Conservation (phyloP, 1,284 basidiomycete genomes). For the Quambalaria eucalypti region DNA sequence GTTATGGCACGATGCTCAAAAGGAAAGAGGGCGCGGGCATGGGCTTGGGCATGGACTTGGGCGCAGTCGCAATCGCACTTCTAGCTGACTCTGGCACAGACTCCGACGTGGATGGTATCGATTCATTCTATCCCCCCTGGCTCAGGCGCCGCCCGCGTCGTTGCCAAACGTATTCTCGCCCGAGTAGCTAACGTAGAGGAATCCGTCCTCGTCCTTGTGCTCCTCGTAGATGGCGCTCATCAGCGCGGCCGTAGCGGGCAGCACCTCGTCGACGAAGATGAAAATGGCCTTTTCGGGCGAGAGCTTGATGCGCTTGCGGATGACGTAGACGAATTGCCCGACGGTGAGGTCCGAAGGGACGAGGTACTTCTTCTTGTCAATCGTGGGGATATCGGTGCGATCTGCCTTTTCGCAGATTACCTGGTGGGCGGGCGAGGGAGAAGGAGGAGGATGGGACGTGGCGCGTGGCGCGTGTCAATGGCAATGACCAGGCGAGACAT, state of each 20-base stretch:
- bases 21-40: too few species aligned
- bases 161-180: slow-evolving; percentile 36
- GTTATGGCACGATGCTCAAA: too few species aligned
- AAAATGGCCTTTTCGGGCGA: slow-evolving; percentile 85
- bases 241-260: slow-evolving; percentile 92
- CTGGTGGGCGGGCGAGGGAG: slow-evolving; percentile 51
- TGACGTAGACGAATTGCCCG: slow-evolving; percentile 90
- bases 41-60: too few species aligned
- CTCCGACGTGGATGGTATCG: too few species aligned
- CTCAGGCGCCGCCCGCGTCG: too few species aligned
- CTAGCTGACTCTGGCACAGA: too few species aligned
- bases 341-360: slow-evolving; percentile 97
- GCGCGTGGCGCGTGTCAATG: neutral
- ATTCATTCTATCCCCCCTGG: too few species aligned
- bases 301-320: slow-evolving; percentile 99
- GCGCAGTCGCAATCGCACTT: too few species aligned
- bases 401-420: slow-evolving; percentile 99
- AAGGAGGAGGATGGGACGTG: neutral
- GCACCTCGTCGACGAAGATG: slow-evolving; percentile 67
- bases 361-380: slow-evolving; percentile 99
- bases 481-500: neutral
- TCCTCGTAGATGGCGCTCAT: slow-evolving; percentile 99
- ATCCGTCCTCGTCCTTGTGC: slow-evolving; percentile 54
- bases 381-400: slow-evolving; percentile 94
- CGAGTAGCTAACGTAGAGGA: slow-evolving; percentile 25